Evolutionary conservation across 768 basidiomycete genomes (phyloP), one percentile per base, ranked within the genome.

Genomic region (Tricholoma furcatifolium): DNA sequence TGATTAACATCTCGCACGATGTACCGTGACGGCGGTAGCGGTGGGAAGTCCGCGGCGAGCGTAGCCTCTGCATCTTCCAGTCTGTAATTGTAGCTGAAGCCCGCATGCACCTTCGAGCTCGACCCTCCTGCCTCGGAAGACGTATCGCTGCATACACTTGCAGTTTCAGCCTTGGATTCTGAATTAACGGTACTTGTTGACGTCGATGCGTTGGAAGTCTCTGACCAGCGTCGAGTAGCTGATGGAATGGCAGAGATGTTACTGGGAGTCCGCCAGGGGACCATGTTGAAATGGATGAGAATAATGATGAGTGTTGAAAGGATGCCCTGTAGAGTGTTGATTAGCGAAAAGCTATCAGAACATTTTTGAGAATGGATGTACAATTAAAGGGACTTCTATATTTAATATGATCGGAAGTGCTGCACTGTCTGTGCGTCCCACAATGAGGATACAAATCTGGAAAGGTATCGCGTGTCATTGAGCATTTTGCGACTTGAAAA

Each of bases 251-350:
- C 40, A 18, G 20, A 41, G 2, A 18, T 23, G 3, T 7, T 43
- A 5, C 42, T 41, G 17, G 24, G 10, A 12, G 17, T 9, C 23
- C 21, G 42, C 10, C 11, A 20, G 43, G 53, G 56, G 24, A 55
- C 43, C 43, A 39, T 32, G 18, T 56, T 23, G 45, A 56, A 56
- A 40, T 56, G 50, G 14, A 56, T 45, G n/a, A 52, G 30, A 17
- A 56, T 32, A 11, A 56, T 35, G 39, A 56, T 56, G 14, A 56
- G 50, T 2, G 55, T 56, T 4, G 55, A 46, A n/a, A 56, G 51
- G 21, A 56, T 56, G 14, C 55, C 55, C 55, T 56, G 35, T 10
- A 42, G 4, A 6, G 17, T 1, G 14, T 1, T 23, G n/a, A 43
- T 40, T 15, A 46, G 21, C 9, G 44, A 6, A 18, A 45, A 30